These are phyloP conservation scores for Aspergillus luchuensis DNA, from an alignment of 2,329 filamentous ascomycete species.

Conservation along the genomic window DNA sequence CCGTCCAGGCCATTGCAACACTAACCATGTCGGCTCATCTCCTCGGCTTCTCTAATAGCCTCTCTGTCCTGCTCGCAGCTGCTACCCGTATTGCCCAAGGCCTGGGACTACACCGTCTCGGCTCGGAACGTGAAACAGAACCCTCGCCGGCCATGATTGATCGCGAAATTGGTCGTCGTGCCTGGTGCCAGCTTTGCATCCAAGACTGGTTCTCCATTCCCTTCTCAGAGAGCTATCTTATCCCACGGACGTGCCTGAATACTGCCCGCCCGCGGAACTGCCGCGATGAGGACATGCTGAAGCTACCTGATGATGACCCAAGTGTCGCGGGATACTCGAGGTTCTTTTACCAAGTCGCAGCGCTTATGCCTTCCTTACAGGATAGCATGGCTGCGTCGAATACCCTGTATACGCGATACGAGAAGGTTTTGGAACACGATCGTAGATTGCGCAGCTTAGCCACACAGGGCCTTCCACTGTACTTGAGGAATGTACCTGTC, in stretches of 20 bases:
- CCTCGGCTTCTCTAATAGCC: constrained; percentile 52
- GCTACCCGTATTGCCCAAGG: constrained; percentile 52
- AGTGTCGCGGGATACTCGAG: constrained; percentile 39
- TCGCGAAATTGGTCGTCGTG: constrained; percentile 42
- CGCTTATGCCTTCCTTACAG: constrained; percentile 41
- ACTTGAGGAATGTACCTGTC: constrained; percentile 36
- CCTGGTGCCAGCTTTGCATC: constrained; percentile 43
- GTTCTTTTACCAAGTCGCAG: constrained; percentile 43
- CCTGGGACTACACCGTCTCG: constrained; percentile 49
- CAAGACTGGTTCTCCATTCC: constrained; percentile 50
- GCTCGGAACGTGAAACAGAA: constrained; percentile 20
- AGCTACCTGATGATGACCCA: constrained; percentile 38
- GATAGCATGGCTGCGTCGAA: constrained; percentile 40
- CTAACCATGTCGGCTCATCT: constrained; percentile 54
- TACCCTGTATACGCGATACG: constrained; percentile 44
- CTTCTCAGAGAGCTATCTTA: constrained; percentile 42
- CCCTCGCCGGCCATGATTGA: constrained; percentile 23
- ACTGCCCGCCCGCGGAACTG: constrained; percentile 38
- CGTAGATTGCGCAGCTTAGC: constrained; percentile 39
- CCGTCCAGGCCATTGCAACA: constrained; percentile 51
- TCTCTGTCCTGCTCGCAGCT: constrained; percentile 49
- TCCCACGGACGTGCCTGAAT: constrained; percentile 40
- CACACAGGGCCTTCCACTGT: constrained; percentile 38
- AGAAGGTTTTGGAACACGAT: constrained; percentile 45
- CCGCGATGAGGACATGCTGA: constrained; percentile 25